These are phyloP conservation scores for Biscogniauxia mediterranea DNA, from an alignment of 2,329 filamentous ascomycete species.

Conservation along the genomic window DNA sequence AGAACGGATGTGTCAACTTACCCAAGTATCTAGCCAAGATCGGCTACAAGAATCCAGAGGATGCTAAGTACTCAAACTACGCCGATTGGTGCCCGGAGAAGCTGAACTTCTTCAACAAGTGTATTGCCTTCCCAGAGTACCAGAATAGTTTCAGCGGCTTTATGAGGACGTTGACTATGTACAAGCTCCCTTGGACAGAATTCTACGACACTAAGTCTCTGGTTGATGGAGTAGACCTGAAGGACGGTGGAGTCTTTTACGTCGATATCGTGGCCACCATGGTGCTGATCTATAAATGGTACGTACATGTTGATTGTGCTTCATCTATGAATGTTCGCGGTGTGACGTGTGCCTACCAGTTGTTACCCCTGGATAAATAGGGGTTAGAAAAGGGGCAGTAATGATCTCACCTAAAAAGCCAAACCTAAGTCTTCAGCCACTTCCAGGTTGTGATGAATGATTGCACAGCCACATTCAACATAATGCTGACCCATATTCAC, in stretches of 20 bases:
- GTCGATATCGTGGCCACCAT: constrained; percentile 41
- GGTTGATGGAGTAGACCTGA: constrained; percentile 24
- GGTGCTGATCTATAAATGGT: constrained; percentile 33
- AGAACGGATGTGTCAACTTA: constrained; percentile 10
- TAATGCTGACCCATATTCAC: no score
- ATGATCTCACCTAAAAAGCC: no score
- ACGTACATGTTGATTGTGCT: no score
- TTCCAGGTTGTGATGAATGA: no score
- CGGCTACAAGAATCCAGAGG: constrained; percentile 22
- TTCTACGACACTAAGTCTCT: constrained; percentile 26
- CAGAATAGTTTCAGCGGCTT: constrained; percentile 26
- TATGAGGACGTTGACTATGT: constrained; percentile 21
- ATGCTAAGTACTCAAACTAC: constrained; percentile 21
- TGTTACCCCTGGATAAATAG: no score
- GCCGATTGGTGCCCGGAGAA: constrained; percentile 17
- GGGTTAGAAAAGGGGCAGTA: no score
- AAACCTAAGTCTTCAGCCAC: no score
- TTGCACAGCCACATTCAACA: no score
- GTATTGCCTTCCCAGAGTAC: constrained; percentile 14
- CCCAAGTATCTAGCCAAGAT: constrained; percentile 23
- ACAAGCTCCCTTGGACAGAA: constrained; percentile 25
- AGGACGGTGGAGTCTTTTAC: constrained; percentile 30
- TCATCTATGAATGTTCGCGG: no score
- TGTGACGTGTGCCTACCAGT: no score
- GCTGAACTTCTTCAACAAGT: constrained; percentile 24